Evolutionary conservation across 1,139 yeast genomes (phyloP).

Genomic region (Debaryomycetaceae sp.): DNA sequence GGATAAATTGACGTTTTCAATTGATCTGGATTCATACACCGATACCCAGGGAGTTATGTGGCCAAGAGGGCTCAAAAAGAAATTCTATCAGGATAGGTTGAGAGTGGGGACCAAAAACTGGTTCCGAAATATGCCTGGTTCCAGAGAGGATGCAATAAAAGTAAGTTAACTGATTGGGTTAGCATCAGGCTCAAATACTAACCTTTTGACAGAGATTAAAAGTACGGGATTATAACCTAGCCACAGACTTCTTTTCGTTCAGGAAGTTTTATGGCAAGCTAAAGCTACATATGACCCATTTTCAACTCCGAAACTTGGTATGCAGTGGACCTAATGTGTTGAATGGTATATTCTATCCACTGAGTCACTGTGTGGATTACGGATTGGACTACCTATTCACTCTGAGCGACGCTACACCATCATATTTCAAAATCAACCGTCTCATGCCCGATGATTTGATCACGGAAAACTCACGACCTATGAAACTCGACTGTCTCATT

Average conservation of each 20-base stretch:
- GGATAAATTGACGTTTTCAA: constrained; percentile 29
- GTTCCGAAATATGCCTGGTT: constrained; percentile 38
- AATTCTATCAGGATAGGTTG: constrained; percentile 31
- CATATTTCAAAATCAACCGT: constrained; percentile 36
- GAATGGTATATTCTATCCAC: constrained; percentile 41
- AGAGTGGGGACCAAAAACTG: constrained; percentile 35
- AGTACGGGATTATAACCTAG: constrained; percentile 15
- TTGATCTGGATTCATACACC: constrained; percentile 7
- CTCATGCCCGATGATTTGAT: constrained; percentile 25
- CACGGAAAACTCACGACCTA: constrained; percentile 20
- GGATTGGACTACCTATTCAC: constrained; percentile 6
- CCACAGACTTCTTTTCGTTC: constrained; percentile 36
- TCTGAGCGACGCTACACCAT: constrained; percentile 10
- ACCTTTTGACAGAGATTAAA: constrained; percentile 21
- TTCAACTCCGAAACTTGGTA: constrained; percentile 53
- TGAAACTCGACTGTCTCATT: constrained; percentile 33
- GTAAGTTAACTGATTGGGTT: constrained; percentile 22
- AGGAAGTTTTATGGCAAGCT: constrained; percentile 41
- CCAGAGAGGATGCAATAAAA: constrained; percentile 27
- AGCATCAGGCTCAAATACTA: constrained; percentile 10
- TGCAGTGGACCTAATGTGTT: constrained; percentile 36
- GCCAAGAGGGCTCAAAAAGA: constrained; percentile 29
- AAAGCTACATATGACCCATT: constrained; percentile 51
- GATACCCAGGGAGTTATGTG: constrained; percentile 40
- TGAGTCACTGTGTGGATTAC: constrained; percentile 34